These are phyloP conservation scores for Saccharomycopsis olivae DNA, from an alignment of 805 yeast genomes.

Conservation along the genomic window DNA sequence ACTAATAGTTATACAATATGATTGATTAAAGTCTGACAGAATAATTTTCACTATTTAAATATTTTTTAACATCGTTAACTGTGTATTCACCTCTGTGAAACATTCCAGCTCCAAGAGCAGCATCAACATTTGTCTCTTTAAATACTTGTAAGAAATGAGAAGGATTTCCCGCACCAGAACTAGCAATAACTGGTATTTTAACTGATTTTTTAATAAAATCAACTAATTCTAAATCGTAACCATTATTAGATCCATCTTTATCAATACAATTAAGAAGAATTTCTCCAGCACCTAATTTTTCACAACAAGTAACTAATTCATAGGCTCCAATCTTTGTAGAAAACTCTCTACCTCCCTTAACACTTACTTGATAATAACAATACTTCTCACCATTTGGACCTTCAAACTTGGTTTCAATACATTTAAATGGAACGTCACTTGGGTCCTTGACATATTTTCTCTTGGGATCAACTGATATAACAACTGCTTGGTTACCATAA, in stretches of 20 bases:
- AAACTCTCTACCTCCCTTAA: slow-evolving; percentile 89
- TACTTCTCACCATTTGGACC: slow-evolving; percentile 88
- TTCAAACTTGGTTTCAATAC: slow-evolving; percentile 49
- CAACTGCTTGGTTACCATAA: slow-evolving; percentile 96
- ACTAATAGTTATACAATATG: too few species aligned
- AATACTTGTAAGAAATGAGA: slow-evolving; percentile 86
- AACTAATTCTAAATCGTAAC: slow-evolving; percentile 82
- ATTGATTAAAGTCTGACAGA: slow-evolving; percentile 72
- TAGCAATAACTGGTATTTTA: slow-evolving; percentile 88
- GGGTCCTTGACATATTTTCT: slow-evolving; percentile 55
- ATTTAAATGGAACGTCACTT: slow-evolving; percentile 38
- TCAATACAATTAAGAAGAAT: slow-evolving; percentile 88
- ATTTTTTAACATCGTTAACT: slow-evolving; percentile 72
- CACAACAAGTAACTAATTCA: slow-evolving; percentile 83
- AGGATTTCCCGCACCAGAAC: slow-evolving; percentile 96
- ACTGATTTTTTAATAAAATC: slow-evolving; percentile 68
- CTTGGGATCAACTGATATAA: slow-evolving; percentile 96
- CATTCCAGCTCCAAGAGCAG: slow-evolving; percentile 98
- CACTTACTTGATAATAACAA: slow-evolving; percentile 92
- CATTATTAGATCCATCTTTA: slow-evolving; percentile 93
- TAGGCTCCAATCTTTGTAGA: slow-evolving; percentile 81
- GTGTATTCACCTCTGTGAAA: slow-evolving; percentile 93
- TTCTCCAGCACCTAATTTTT: slow-evolving; percentile 94
- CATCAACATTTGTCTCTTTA: slow-evolving; percentile 73
- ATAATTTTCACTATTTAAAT: slow-evolving; percentile 47